Conservation (phyloP, 306 rosid species). For the Erythrophleum fordii region DNA sequence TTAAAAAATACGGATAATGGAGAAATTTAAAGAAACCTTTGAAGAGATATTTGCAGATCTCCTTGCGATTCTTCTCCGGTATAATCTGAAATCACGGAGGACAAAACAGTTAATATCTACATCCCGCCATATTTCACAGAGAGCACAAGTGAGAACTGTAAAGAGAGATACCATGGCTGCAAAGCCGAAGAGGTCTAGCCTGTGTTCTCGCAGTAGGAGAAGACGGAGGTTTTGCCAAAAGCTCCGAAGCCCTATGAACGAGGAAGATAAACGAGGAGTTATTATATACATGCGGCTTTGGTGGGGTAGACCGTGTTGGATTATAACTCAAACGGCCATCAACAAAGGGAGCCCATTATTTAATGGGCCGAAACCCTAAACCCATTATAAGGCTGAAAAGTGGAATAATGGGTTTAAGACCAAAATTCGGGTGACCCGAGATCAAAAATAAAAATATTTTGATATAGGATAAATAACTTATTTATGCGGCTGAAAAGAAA, state of each 20-base stretch:
- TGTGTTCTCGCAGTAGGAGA: not conserved
- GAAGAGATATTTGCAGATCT: conserved; percentile 60
- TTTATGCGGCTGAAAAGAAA: too few relatives aligned
- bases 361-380: not conserved
- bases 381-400: too few relatives aligned
- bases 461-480: too few relatives aligned
- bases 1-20: not conserved
- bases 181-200: not conserved
- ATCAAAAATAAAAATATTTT: too few relatives aligned
- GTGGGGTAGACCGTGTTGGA: not conserved
- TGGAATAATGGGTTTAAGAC: too few relatives aligned
- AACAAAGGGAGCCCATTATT: not conserved
- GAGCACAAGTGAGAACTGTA: not conserved
- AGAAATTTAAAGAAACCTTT: conserved; percentile 38
- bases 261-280: not conserved
- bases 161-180: conserved; percentile 8
- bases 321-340: not conserved
- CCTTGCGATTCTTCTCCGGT: conserved; percentile 53
- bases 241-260: not conserved
- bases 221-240: not conserved
- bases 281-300: too few relatives aligned
- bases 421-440: too few relatives aligned
- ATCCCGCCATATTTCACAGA: not conserved
- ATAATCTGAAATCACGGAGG: conserved; percentile 44
- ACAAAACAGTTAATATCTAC: not conserved